Evolutionary conservation across 1,284 basidiomycete species (phyloP).

Genomic region (Pseudozyma thailandica): DNA sequence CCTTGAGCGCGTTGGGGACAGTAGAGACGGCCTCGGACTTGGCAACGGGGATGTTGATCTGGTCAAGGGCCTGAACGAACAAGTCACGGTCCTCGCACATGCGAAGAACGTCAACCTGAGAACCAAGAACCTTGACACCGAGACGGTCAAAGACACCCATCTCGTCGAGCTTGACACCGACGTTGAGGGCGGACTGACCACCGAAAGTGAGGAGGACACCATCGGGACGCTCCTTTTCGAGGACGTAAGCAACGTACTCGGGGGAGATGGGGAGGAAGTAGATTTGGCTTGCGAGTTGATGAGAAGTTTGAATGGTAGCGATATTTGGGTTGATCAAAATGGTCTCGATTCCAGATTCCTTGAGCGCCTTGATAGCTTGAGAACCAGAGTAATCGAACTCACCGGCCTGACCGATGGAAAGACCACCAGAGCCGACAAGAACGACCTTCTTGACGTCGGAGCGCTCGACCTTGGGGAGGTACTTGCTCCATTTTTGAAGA

Average conservation of each 20-base stretch:
- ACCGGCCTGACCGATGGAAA: slow-evolving; percentile 97
- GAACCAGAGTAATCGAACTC: slow-evolving; percentile 99
- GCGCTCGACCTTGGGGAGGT: slow-evolving; percentile 62
- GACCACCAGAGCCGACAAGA: slow-evolving; percentile 94
- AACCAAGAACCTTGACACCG: slow-evolving; percentile 93
- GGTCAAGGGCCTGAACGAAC: slow-evolving; percentile 95
- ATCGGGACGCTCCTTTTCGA: slow-evolving; percentile 98
- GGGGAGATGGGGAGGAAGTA: slow-evolving; percentile 97
- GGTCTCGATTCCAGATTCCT: slow-evolving; percentile 93
- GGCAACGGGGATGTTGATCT: slow-evolving; percentile 97
- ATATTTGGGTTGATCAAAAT: slow-evolving; percentile 74
- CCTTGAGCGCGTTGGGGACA: slow-evolving; percentile 88
- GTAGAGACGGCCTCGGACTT: slow-evolving; percentile 97
- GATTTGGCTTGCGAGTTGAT: slow-evolving; percentile 93
- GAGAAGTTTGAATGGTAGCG: slow-evolving; percentile 73
- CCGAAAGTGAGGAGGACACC: slow-evolving; percentile 98
- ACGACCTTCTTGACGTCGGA: slow-evolving; percentile 93
- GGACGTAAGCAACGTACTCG: slow-evolving; percentile 97
- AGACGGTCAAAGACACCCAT: slow-evolving; percentile 97
- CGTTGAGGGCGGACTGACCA: slow-evolving; percentile 96
- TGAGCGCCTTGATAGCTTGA: slow-evolving; percentile 96
- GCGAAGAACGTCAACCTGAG: slow-evolving; percentile 84
- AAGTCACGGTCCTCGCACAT: slow-evolving; percentile 88
- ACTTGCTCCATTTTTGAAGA: slow-evolving; percentile 62
- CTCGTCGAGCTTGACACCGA: slow-evolving; percentile 94